These are phyloP conservation scores for Pichia californica DNA, from an alignment of 805 yeast species.

Conservation along the genomic window DNA sequence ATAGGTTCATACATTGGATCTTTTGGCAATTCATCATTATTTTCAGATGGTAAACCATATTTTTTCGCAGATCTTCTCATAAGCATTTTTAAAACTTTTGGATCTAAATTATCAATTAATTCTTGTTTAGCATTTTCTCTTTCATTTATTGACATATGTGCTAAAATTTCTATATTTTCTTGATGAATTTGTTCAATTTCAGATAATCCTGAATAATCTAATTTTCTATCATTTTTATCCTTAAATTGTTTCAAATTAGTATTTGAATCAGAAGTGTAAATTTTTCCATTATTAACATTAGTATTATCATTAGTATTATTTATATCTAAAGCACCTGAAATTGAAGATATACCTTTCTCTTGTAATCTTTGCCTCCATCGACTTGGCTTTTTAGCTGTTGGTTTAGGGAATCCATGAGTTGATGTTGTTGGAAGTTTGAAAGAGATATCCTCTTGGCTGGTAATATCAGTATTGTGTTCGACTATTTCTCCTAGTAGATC, in stretches of 20 bases:
- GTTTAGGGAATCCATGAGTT: conserved; percentile 7
- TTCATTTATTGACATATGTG: conserved; percentile 60
- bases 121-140: conserved; percentile 60
- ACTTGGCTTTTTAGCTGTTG: conserved; percentile 28
- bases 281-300: neutral
- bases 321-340: conserved; percentile 18
- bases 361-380: conserved; percentile 43
- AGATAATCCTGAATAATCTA: conserved; percentile 29
- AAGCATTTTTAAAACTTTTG: conserved; percentile 54
- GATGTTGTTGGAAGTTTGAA: neutral
- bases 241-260: conserved; percentile 13
- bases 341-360: conserved; percentile 28
- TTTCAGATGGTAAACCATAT: conserved; percentile 21
- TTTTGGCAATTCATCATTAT: neutral
- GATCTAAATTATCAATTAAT: conserved; percentile 59
- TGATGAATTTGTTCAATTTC: conserved; percentile 72
- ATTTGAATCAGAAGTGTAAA: conserved; percentile 22
- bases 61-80: conserved; percentile 51
- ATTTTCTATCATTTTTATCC: conserved; percentile 11
- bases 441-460: conserved; percentile 4
- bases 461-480: conserved; percentile 40
- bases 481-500: conserved; percentile 68
- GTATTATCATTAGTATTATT: neutral
- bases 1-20: conserved; percentile 27
- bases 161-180: conserved; percentile 61